Base-by-base conservation (phyloP, 2,329 filamentous ascomycete genomes). In the Botrytis cinerea region DNA sequence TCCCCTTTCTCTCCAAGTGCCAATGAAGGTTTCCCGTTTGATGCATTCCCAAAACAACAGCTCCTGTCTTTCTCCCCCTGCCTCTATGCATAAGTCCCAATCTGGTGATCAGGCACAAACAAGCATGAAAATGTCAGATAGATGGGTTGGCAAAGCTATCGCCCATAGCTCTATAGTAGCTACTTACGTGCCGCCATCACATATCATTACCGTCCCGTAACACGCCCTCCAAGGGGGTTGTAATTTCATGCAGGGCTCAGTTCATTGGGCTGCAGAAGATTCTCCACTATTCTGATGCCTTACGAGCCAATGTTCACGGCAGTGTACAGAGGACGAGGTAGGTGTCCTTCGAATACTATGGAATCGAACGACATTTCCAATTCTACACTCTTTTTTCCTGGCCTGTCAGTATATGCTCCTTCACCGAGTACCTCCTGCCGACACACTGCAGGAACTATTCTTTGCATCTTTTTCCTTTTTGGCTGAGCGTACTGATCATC, bases 251-350 rank as follows among this genome's bases (percentile, higher is more conserved):
- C 61, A 63, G 61, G 61, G 61, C 61, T 63, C 38, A 28, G 61
- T 63, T 63, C 61, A 43, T 63, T 63, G 61, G 61, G 61, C 60
- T 63, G 60, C 60, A 45, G 60, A 43, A 9, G 14, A 28, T 57
- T 18, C 60, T 38, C 60, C 60, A 63, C 60, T 45, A 20, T 62
- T 43, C 38, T 63, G 60, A 63, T 63, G 38, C 60, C 60, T 63
- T 63, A 63, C 38, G 38, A 40, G 7, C 60, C 38, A 43, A 20
- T 43, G 25, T 62, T 18, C 57, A 40, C 38, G 60, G 38, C 25
- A 62, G 38, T 40, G 51, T 43, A 43, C 38, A 12, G 16, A 28
- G 12, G 28, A 38, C 38, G 1, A 9, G 38, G 38, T 9, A 38
- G 38, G 38, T 38, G 38, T 28, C 14, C 12, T 43, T 25, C 14